Evolutionary conservation across 768 basidiomycete species (phyloP), one percentile per base, ranked within the genome.

Genomic region (Myochromella boudieri): DNA sequence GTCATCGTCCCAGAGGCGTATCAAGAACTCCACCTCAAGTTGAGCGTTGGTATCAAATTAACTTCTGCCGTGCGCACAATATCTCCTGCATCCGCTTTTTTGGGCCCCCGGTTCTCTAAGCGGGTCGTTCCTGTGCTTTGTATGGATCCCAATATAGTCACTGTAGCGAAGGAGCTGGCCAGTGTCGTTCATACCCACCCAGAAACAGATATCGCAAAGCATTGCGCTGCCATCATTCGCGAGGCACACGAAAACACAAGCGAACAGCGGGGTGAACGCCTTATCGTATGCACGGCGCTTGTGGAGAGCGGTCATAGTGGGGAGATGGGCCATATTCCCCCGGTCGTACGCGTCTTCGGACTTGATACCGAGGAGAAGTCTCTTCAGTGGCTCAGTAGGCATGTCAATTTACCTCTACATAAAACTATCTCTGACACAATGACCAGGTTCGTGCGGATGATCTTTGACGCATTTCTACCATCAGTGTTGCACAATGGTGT

Each of bases 11-110:
- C 78, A 9, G 66, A 67, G 41, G 71, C 68, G 9, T 74, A 73
- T 50, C 60, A 52, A 25, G 67, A 68, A n/a, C 60, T 75, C 4
- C 75, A 75, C 4, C 71, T 82, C 41, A 82, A 82, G 52, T 68
- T 81, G 1, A 74, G 70, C 5, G 69, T 81, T 39, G 80, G 80
- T 12, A 69, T 81, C 52, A 79, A 77, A 49, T 68, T 82, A 31
- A 81, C 81, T 3, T 79, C 77, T 10, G 78, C 78, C 6, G 68
- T 81, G 12, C 75, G 81, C 47, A 79, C 78, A 1, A 80, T 82
- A 34, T 80, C 78, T n/a, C 79, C 79, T 2, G 74, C 76, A 36
- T 77, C 78, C 4, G 80, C 78, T 1, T 78, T 76, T 54, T 59
- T 81, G 10, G 78, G 79, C 1, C 78, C 79, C 2, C 71, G 77